phyloP scores from a whole-genome alignment of 23 red algal genomes.

The Gracilaria caudata region DNA sequence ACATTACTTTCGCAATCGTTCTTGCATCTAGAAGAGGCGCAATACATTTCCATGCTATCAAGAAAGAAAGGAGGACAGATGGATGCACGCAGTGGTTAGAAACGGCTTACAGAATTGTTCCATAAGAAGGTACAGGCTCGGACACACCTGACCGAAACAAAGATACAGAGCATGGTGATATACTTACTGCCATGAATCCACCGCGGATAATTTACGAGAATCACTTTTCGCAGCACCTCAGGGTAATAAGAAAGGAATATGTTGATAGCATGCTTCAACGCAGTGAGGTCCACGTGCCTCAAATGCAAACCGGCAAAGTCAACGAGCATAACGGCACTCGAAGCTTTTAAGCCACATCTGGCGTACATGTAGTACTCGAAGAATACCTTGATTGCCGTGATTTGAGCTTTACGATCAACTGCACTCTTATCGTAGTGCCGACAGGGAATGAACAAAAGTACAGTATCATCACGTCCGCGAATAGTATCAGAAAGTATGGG shows the following conservation, averaged over 20 bases:
- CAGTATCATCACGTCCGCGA: slow-evolving; percentile 28
- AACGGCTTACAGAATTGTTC: not conserved
- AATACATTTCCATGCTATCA: slow-evolving; percentile 42
- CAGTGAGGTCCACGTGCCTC: slow-evolving; percentile 41
- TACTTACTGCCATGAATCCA: slow-evolving; percentile 70
- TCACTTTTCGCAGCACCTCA: slow-evolving; percentile 39
- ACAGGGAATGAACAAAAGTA: slow-evolving; percentile 22
- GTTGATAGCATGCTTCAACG: slow-evolving; percentile 33
- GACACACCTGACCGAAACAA: not conserved
- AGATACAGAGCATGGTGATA: not conserved
- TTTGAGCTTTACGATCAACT: slow-evolving; percentile 20
- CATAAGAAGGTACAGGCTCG: not conserved
- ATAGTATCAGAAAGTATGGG: slow-evolving; percentile 24
- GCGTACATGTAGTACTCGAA: slow-evolving; percentile 29
- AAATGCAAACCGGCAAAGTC: slow-evolving; percentile 40
- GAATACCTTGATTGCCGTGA: slow-evolving; percentile 34
- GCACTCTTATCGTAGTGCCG: slow-evolving; percentile 24
- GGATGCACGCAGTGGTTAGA: not conserved
- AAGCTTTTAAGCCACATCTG: not conserved
- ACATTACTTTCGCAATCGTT: slow-evolving; percentile 43
- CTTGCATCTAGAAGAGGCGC: slow-evolving; percentile 33
- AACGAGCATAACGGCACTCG: slow-evolving; percentile 19
- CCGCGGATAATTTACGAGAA: slow-evolving; percentile 52
- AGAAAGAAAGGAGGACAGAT: not conserved
- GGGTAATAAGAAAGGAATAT: slow-evolving; percentile 48